Conservation (phyloP, 192 early-diverging fungal genomes). For the Coemansia sp. region DNA sequence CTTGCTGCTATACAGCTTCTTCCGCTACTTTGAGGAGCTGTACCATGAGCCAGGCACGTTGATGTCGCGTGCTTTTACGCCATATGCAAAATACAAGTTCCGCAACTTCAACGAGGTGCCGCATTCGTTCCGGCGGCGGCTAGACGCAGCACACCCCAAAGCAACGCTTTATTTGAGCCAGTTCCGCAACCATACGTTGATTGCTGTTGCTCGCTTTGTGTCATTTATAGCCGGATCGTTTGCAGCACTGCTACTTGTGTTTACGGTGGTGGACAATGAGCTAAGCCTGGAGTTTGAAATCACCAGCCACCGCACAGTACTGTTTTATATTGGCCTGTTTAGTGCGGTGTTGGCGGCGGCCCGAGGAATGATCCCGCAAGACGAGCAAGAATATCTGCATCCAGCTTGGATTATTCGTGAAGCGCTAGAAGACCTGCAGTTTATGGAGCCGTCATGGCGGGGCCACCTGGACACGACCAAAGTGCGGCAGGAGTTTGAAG, state of each 20-base stretch:
- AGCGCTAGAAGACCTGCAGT: slow-evolving; percentile 86
- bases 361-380: slow-evolving; percentile 75
- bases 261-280: slow-evolving; percentile 84
- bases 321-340: slow-evolving; percentile 94
- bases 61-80: slow-evolving; percentile 77
- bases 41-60: slow-evolving; percentile 78
- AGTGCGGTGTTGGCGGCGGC: slow-evolving; percentile 77
- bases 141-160: slow-evolving; percentile 68
- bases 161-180: slow-evolving; percentile 85
- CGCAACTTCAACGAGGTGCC: slow-evolving; percentile 98
- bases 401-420: slow-evolving; percentile 72
- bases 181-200: slow-evolving; percentile 82
- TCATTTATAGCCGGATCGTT: slow-evolving; percentile 87
- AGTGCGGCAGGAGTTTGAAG: slow-evolving; percentile 76
- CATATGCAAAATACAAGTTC: slow-evolving; percentile 88
- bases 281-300: slow-evolving; percentile 89
- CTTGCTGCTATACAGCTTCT: slow-evolving; percentile 80
- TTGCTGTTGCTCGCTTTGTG: slow-evolving; percentile 80
- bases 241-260: slow-evolving; percentile 75
- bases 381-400: slow-evolving; percentile 78
- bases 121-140: slow-evolving; percentile 76
- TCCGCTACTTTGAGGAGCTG: slow-evolving; percentile 88
- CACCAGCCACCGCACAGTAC: slow-evolving; percentile 76
- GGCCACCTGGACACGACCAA: slow-evolving; percentile 77
- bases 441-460: slow-evolving; percentile 83